Percentiles rank a stretch among this genome's conserved stretches.
Evolutionary conservation across 140 eudicot species (phyloP).

Genomic region (Senecio squalidus): DNA sequence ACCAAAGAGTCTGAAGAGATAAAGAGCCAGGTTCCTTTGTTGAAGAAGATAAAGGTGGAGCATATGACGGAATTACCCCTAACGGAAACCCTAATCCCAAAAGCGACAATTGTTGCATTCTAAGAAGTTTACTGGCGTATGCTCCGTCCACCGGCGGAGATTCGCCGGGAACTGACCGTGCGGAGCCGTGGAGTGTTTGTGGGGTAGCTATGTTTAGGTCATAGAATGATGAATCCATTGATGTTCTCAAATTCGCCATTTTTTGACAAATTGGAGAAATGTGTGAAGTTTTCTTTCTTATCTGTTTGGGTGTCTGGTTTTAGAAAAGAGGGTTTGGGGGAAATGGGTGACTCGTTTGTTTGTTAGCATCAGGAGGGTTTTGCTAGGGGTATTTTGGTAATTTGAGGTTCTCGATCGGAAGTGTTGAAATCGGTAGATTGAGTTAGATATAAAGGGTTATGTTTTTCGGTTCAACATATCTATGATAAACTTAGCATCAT

Average conservation of each 20-base stretch:
- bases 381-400: no score
- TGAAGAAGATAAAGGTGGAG: constrained; percentile 33
- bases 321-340: constrained; percentile 14
- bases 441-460: no score
- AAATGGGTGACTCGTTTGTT: no score
- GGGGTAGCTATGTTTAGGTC: constrained; percentile 67
- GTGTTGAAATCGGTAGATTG: no score
- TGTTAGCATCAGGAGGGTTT: no score
- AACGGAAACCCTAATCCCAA: constrained; percentile 62
- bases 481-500: no score
- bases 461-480: no score
- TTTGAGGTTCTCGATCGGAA: no score
- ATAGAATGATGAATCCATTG: constrained; percentile 68
- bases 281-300: constrained; percentile 21
- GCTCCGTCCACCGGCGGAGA: constrained; percentile 70
- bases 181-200: constrained; percentile 48
- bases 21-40: constrained; percentile 51
- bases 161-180: constrained; percentile 70
- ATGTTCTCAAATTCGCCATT: constrained; percentile 66
- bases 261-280: no score
- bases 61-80: constrained; percentile 61
- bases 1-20: constrained; percentile 58
- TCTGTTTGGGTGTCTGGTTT: constrained; percentile 16
- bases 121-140: constrained; percentile 43
- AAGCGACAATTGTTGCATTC: constrained; percentile 56